phyloP scores from a whole-genome alignment of 805 yeast genomes.

The Hemisphaericaspora nanyangensis region DNA sequence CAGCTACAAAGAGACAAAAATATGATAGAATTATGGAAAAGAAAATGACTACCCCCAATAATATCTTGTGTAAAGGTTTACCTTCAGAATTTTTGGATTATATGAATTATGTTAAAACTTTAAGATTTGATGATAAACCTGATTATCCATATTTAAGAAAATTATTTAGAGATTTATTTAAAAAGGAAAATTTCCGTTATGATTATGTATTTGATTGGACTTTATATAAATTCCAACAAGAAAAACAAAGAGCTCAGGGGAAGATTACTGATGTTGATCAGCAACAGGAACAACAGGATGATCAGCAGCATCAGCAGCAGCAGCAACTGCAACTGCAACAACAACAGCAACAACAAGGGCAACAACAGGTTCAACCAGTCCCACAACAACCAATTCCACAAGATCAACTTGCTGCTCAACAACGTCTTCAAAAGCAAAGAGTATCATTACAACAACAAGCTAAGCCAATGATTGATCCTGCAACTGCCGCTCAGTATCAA shows the following conservation, averaged over 20 bases:
- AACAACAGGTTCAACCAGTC: slow-evolving; percentile 16
- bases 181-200: slow-evolving; percentile 83
- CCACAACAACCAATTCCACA: slow-evolving; percentile 7
- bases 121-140: slow-evolving; percentile 94
- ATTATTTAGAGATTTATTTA: slow-evolving; percentile 82
- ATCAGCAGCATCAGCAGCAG: slow-evolving; percentile 11
- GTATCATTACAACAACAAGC: slow-evolving; percentile 7
- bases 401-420: slow-evolving; percentile 13
- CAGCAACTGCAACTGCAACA: slow-evolving; percentile 13
- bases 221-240: slow-evolving; percentile 67
- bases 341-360: slow-evolving; percentile 16
- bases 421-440: slow-evolving; percentile 20
- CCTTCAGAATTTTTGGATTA: slow-evolving; percentile 88
- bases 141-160: slow-evolving; percentile 87
- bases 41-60: slow-evolving; percentile 86
- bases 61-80: slow-evolving; percentile 82
- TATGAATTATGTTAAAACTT: slow-evolving; percentile 81
- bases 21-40: slow-evolving; percentile 95
- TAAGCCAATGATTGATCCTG: no score
- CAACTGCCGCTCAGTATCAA: slow-evolving; percentile 9
- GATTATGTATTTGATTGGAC: slow-evolving; percentile 98
- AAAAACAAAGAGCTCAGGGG: slow-evolving; percentile 47
- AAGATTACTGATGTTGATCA: slow-evolving; percentile 26
- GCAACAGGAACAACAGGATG: slow-evolving; percentile 9
- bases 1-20: slow-evolving; percentile 94